Conservation (phyloP, 2,329 filamentous ascomycete genomes). For the Diaporthe destruens region DNA sequence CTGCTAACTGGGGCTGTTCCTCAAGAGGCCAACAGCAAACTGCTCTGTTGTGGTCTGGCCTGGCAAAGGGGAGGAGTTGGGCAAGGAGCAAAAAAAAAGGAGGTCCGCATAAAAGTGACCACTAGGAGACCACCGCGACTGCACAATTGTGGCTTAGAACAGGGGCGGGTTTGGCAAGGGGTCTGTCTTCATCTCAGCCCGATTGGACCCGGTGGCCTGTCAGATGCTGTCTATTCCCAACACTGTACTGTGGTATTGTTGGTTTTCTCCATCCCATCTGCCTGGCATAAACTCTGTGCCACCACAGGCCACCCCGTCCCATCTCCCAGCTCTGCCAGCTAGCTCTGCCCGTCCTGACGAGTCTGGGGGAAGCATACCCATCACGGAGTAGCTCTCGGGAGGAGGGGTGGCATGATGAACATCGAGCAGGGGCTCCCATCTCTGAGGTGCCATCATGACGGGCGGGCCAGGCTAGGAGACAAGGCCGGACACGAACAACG, state of each 20-base stretch:
- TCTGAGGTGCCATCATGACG: slow-evolving; percentile 1
- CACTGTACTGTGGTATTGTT: not conserved
- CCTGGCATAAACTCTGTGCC: slow-evolving; percentile 30
- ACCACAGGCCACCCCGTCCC: slow-evolving; percentile 22
- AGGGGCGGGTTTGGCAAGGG: slow-evolving; percentile 17
- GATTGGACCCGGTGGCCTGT: not conserved
- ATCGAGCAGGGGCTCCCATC: slow-evolving; percentile 17
- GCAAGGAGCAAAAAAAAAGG: slow-evolving; percentile 33
- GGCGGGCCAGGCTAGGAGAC: slow-evolving; percentile 18
- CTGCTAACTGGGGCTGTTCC: slow-evolving; percentile 24
- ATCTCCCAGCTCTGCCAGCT: not conserved
- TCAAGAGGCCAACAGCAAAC: slow-evolving; percentile 31
- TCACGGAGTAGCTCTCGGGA: not conserved
- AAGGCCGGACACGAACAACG: slow-evolving; percentile 26
- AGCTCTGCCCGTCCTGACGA: not conserved
- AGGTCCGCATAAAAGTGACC: slow-evolving; percentile 39
- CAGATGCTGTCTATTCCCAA: not conserved
- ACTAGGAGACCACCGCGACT: slow-evolving; percentile 28
- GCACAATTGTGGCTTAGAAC: slow-evolving; percentile 39
- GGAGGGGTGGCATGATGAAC: not conserved
- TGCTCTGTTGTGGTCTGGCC: slow-evolving; percentile 18
- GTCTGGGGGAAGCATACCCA: not conserved
- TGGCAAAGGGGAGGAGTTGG: slow-evolving; percentile 18
- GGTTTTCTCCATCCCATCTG: slow-evolving; percentile 10
- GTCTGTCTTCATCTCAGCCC: slow-evolving; percentile 8